Percentiles rank a stretch among this genome's conserved stretches.
These are phyloP conservation scores for Chlamydomonas sp. DNA, from an alignment of 139 green algal species.

Conservation along the genomic window DNA sequence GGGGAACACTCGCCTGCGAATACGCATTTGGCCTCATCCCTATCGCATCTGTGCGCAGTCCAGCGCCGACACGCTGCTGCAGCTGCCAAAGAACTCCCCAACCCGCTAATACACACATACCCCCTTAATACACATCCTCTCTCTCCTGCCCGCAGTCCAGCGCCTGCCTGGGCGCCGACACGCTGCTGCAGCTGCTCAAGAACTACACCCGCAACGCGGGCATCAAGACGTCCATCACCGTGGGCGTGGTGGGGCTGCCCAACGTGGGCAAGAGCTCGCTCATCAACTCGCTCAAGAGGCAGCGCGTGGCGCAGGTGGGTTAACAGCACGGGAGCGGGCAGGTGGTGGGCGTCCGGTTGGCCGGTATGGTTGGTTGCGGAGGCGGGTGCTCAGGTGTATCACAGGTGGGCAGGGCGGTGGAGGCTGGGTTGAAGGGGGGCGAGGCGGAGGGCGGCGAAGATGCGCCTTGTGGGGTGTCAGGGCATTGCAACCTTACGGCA, in stretches of 20 bases:
- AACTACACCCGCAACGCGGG: slow-evolving; percentile 92
- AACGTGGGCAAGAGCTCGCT: slow-evolving; percentile 98
- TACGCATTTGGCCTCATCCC: too few relatives aligned
- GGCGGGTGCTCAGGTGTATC: too few relatives aligned
- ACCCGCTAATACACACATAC: too few relatives aligned
- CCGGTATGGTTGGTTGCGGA: too few relatives aligned
- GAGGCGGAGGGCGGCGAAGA: background rate
- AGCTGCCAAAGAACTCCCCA: too few relatives aligned
- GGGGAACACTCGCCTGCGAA: too few relatives aligned
- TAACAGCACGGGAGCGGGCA: background rate
- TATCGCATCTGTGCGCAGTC: too few relatives aligned
- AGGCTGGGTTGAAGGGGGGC: too few relatives aligned
- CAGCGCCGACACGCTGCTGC: too few relatives aligned
- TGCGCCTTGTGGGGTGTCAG: background rate
- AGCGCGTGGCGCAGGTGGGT: slow-evolving; percentile 80
- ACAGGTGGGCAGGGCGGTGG: too few relatives aligned
- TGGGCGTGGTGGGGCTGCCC: slow-evolving; percentile 96
- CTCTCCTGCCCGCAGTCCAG: slow-evolving; percentile 3
- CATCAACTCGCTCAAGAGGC: slow-evolving; percentile 97
- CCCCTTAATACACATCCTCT: too few relatives aligned
- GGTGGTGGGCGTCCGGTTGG: background rate
- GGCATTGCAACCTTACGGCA: too few relatives aligned
- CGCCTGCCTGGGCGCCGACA: slow-evolving; percentile 87
- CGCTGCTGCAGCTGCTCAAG: slow-evolving; percentile 97
- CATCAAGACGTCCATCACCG: slow-evolving; percentile 95